Evolutionary conservation across 768 basidiomycete species (phyloP).

Genomic region (Lactarius pseudohatsudake): DNA sequence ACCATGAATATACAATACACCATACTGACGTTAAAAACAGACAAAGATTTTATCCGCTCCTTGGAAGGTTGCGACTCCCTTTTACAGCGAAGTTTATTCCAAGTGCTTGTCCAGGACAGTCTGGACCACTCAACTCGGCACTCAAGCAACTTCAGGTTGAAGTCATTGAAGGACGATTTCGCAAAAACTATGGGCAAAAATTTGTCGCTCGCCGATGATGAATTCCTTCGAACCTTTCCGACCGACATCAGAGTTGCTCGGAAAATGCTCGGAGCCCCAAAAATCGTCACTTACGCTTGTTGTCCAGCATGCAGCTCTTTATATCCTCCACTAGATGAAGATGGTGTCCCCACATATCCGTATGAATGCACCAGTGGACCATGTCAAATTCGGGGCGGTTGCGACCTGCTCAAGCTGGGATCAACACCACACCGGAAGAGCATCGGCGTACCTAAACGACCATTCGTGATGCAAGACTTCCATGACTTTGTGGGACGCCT

Average conservation of each 20-base stretch:
- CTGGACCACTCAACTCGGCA: neutral
- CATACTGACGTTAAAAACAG: neutral
- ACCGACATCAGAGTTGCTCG: neutral
- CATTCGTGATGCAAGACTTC: conserved; percentile 6
- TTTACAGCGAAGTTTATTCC: conserved; percentile 3
- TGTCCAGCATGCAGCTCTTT: conserved; percentile 5
- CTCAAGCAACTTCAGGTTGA: conserved; percentile 3
- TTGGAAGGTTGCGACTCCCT: conserved; percentile 1
- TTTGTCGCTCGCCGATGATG: neutral
- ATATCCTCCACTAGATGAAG: conserved; percentile 4
- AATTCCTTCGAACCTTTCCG: neutral
- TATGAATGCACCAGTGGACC: conserved; percentile 1
- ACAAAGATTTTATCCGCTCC: neutral
- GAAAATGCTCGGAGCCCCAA: conserved; percentile 2
- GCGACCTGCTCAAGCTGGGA: conserved; percentile 1
- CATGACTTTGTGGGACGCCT: too few relatives aligned
- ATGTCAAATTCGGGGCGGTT: neutral
- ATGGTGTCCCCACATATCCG: conserved; percentile 3
- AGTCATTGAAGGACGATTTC: neutral
- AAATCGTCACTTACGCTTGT: conserved; percentile 7
- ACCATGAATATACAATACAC: neutral
- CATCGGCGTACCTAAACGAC: conserved; percentile 3
- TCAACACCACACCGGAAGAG: conserved; percentile 4
- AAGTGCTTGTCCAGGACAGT: conserved; percentile 7
- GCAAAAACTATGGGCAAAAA: neutral